Percentiles rank a stretch among this genome's conserved stretches.
These are phyloP conservation scores for Acer saccharum DNA, from an alignment of 345 rosid species.

Conservation along the genomic window DNA sequence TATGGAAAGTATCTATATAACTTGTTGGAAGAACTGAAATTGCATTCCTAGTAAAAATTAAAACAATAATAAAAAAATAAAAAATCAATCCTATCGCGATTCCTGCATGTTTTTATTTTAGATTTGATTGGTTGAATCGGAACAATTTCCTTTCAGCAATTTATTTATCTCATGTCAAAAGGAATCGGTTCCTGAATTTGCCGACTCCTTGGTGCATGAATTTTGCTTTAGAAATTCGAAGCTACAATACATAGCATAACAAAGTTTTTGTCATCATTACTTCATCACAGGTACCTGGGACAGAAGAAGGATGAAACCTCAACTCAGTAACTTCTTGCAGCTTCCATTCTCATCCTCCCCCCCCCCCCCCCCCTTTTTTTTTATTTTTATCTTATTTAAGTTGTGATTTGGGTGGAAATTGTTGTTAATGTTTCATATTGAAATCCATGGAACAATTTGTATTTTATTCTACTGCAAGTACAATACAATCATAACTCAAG, in stretches of 20 bases:
- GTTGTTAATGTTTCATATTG: background rate
- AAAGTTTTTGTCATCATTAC: background rate
- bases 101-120: background rate
- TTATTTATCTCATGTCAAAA: background rate
- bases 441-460: background rate
- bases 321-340: constrained; percentile 28
- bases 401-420: constrained; percentile 4
- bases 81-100: background rate
- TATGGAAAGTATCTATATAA: background rate
- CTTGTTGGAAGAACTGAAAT: background rate
- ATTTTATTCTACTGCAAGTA: background rate
- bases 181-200: background rate
- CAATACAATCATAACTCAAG: background rate
- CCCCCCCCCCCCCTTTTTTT: background rate
- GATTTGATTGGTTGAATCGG: background rate
- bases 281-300: constrained; percentile 41
- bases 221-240: background rate
- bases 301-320: constrained; percentile 39
- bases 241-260: background rate
- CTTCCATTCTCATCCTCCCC: background rate
- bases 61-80: background rate
- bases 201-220: background rate
- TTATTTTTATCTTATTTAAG: constrained; percentile 6
- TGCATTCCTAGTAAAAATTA: background rate
- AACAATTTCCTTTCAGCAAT: background rate